Conservation (phyloP, 164 flowering plant genomes). For the Euptelea pleiosperma region DNA sequence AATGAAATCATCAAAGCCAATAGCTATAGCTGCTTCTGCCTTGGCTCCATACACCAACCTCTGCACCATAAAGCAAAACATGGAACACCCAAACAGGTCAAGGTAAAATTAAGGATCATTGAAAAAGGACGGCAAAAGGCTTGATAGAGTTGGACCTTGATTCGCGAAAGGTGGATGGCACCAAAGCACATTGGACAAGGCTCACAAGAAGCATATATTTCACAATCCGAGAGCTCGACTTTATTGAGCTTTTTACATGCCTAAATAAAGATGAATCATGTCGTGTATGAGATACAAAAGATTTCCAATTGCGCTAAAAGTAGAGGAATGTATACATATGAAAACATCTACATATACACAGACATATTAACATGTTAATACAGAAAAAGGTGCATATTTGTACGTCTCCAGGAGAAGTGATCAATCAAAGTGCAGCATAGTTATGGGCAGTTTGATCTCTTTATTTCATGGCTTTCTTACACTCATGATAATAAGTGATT, state of each 20-base stretch:
- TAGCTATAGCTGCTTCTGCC: conserved; percentile 82
- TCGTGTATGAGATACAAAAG: conserved; percentile 43
- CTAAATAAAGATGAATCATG: conserved; percentile 29
- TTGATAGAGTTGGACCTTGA: conserved; percentile 43
- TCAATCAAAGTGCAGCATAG: no score
- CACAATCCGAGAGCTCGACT: conserved; percentile 71
- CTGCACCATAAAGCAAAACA: conserved; percentile 27
- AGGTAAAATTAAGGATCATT: background rate
- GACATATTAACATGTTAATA: no score
- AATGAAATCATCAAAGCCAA: conserved; percentile 97
- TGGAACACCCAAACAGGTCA: background rate
- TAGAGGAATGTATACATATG: no score
- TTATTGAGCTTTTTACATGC: conserved; percentile 86
- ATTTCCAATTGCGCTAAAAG: no score
- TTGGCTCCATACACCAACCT: conserved; percentile 79
- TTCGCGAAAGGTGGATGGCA: conserved; percentile 79
- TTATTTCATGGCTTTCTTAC: no score
- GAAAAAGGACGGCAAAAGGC: background rate
- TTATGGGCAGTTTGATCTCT: no score
- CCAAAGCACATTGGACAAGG: conserved; percentile 95
- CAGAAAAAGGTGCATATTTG: no score
- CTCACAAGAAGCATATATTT: conserved; percentile 83
- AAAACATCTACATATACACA: no score
- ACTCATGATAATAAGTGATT: no score
- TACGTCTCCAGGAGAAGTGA: no score